These are phyloP conservation scores for Triglochin maritima DNA, from an alignment of 106 monocot species.

Conservation along the genomic window DNA sequence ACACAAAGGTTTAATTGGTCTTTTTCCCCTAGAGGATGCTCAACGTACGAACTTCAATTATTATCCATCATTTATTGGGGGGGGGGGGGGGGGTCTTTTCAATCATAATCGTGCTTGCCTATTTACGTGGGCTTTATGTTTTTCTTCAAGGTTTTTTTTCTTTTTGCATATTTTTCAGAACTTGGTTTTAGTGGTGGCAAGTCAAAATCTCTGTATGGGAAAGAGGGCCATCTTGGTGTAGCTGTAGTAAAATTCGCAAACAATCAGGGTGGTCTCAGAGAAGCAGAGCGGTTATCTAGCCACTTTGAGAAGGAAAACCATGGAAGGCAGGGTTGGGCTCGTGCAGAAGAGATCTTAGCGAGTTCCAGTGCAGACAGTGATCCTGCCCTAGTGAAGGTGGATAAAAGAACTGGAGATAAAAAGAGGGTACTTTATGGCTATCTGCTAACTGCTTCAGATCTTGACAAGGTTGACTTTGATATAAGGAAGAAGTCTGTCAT, in stretches of 20 bases:
- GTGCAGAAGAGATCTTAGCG: conserved; percentile 23
- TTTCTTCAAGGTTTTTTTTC: conserved; percentile 3
- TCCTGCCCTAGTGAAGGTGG: conserved; percentile 44
- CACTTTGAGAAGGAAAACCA: conserved; percentile 60
- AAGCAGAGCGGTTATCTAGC: conserved; percentile 59
- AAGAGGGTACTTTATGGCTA: conserved; percentile 80
- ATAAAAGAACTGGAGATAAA: conserved; percentile 63
- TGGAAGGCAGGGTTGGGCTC: conserved; percentile 57
- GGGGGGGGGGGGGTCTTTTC: too few relatives aligned
- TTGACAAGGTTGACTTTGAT: conserved; percentile 66
- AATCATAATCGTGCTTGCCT: too few relatives aligned
- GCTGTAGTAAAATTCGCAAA: conserved; percentile 62
- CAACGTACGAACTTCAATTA: too few relatives aligned
- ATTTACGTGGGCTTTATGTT: background rate
- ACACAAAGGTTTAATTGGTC: too few relatives aligned
- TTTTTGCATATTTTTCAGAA: conserved; percentile 31
- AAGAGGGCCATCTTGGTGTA: conserved; percentile 71
- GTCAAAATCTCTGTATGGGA: conserved; percentile 63
- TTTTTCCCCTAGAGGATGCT: too few relatives aligned
- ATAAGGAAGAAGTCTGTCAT: conserved; percentile 45
- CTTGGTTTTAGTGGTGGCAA: conserved; percentile 79
- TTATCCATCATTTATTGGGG: too few relatives aligned
- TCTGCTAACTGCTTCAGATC: conserved; percentile 60
- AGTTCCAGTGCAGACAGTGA: conserved; percentile 44
- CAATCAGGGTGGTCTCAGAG: conserved; percentile 56